phyloP scores from a whole-genome alignment of 2,329 filamentous ascomycete genomes.

The Trichoderma sp. region DNA sequence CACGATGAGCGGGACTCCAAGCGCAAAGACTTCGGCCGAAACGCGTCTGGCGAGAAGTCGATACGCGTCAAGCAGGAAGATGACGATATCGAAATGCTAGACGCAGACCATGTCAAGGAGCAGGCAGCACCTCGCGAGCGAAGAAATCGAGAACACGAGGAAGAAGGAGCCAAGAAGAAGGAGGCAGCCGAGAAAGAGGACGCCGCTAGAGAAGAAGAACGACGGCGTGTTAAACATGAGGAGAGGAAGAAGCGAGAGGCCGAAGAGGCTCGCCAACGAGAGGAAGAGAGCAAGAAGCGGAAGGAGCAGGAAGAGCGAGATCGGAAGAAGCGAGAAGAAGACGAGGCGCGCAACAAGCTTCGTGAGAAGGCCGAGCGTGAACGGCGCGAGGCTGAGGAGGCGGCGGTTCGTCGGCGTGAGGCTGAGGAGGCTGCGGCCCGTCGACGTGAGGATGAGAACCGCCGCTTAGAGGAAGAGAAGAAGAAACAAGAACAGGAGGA shows the following conservation, averaged over 20 bases:
- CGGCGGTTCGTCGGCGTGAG: conserved; percentile 37
- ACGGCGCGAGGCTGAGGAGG: conserved; percentile 37
- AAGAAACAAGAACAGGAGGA: conserved; percentile 36
- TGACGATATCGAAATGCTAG: conserved; percentile 54
- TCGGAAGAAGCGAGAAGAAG: conserved; percentile 37
- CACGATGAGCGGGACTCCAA: conserved; percentile 38
- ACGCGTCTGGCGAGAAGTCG: conserved; percentile 42
- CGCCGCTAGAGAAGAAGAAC: conserved; percentile 30
- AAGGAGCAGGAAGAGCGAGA: conserved; percentile 36
- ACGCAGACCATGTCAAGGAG: conserved; percentile 37
- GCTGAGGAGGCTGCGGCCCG: conserved; percentile 35
- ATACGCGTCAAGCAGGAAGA: conserved; percentile 59
- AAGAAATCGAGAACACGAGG: conserved; percentile 38
- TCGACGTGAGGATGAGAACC: conserved; percentile 39
- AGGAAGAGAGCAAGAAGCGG: conserved; percentile 34
- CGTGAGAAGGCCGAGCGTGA: conserved; percentile 37
- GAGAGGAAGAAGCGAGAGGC: conserved; percentile 38
- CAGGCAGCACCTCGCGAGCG: conserved; percentile 30
- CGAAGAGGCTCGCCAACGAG: conserved; percentile 31
- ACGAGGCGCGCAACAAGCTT: conserved; percentile 33
- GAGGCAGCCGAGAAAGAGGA: conserved; percentile 37
- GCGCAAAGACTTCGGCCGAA: conserved; percentile 42
- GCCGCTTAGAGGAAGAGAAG: conserved; percentile 39
- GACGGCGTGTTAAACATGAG: conserved; percentile 31
- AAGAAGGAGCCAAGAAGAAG: conserved; percentile 32